Percentiles rank a stretch among this genome's conserved stretches.
phyloP scores from a whole-genome alignment of 2,329 filamentous ascomycete species.

The Xylaria sp. region DNA sequence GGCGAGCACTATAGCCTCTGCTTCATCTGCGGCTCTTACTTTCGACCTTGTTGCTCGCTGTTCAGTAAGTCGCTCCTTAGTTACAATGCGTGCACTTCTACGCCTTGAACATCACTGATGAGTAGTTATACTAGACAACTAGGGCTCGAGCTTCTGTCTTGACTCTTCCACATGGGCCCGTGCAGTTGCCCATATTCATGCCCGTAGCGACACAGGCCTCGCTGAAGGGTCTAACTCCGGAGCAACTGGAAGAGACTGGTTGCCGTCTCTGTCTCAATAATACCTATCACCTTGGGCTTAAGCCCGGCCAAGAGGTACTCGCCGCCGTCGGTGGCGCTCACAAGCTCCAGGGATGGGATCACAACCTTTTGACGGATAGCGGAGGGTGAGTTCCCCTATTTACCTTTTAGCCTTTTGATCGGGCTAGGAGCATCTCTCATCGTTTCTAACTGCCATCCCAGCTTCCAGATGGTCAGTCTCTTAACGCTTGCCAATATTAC shows the following conservation, averaged over 20 bases:
- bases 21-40: conserved; percentile 72
- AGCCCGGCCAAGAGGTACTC: conserved; percentile 90
- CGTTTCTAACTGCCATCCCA: conserved; percentile 52
- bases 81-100: neutral
- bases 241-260: conserved; percentile 88
- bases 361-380: conserved; percentile 91
- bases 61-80: conserved; percentile 68
- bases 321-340: conserved; percentile 92
- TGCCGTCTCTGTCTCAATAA: conserved; percentile 96
- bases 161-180: conserved; percentile 89
- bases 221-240: conserved; percentile 91
- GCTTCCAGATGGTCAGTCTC: conserved; percentile 98
- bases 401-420: conserved; percentile 47
- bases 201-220: conserved; percentile 97
- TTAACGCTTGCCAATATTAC: conserved; percentile 93
- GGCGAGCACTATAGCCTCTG: conserved; percentile 61
- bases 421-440: conserved; percentile 18
- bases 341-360: conserved; percentile 91
- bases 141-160: conserved; percentile 91
- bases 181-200: conserved; percentile 96
- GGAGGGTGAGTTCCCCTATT: conserved; percentile 65
- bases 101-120: conserved; percentile 12
- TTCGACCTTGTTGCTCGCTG: conserved; percentile 83
- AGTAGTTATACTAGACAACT: conserved; percentile 73
- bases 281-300: conserved; percentile 95